These are phyloP conservation scores for Mrakiaceae sp. DNA, from an alignment of 1,284 basidiomycete species.

Conservation along the genomic window DNA sequence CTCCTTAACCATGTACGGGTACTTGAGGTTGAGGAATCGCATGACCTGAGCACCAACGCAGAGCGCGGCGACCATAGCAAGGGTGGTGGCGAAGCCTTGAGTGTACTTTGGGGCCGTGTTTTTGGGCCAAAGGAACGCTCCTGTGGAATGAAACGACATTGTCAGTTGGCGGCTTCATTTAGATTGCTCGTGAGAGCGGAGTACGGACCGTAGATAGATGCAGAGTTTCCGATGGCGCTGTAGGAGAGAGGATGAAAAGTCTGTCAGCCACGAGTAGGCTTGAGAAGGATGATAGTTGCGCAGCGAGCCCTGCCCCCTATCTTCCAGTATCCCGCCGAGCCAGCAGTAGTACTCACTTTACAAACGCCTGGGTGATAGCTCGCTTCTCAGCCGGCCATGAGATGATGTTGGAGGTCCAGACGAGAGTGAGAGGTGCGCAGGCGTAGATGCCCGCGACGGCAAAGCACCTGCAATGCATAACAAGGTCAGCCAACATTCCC, in stretches of 20 bases:
- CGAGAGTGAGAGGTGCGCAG: slow-evolving; percentile 33
- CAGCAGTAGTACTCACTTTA: slow-evolving; percentile 22
- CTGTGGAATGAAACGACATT: too few relatives aligned
- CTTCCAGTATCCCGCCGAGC: too few relatives aligned
- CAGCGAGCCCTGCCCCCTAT: slow-evolving; percentile 4
- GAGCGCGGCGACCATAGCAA: slow-evolving; percentile 17
- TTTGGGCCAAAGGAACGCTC: slow-evolving; percentile 37
- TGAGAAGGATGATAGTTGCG: slow-evolving; percentile 16
- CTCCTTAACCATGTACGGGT: slow-evolving; percentile 9
- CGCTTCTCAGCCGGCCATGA: slow-evolving; percentile 34
- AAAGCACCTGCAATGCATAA: slow-evolving; percentile 15
- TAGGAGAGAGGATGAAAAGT: background rate
- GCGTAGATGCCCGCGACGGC: slow-evolving; percentile 30
- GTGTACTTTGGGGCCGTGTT: slow-evolving; percentile 36
- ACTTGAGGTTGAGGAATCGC: slow-evolving; percentile 13
- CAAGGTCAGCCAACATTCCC: background rate
- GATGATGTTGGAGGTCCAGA: slow-evolving; percentile 35
- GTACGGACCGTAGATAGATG: slow-evolving; percentile 36
- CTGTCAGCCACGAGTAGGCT: slow-evolving; percentile 19
- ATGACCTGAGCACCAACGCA: slow-evolving; percentile 9
- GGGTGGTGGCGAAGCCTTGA: slow-evolving; percentile 35
- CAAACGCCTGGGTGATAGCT: slow-evolving; percentile 34
- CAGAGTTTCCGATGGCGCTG: slow-evolving; percentile 26
- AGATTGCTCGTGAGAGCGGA: too few relatives aligned
- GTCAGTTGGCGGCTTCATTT: too few relatives aligned